Percentiles rank a stretch among this genome's conserved stretches.
These are phyloP conservation scores for Pichia phayaonensis DNA, from an alignment of 805 yeast genomes.

Conservation along the genomic window DNA sequence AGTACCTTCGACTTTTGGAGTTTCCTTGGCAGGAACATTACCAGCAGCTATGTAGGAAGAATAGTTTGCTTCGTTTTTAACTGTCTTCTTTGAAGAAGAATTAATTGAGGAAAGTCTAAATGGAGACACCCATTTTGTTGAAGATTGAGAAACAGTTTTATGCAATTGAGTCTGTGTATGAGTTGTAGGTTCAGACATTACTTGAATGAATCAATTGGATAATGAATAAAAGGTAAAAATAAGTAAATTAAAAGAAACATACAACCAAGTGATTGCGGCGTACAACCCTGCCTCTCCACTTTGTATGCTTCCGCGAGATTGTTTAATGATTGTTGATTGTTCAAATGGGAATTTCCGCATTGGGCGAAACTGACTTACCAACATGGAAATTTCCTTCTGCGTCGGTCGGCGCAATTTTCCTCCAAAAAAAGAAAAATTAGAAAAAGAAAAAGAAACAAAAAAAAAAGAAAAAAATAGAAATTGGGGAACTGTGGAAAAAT, in stretches of 20 bases:
- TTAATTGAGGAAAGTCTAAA: constrained; percentile 15
- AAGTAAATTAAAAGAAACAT: neutral
- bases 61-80: constrained; percentile 7
- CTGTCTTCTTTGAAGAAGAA: neutral
- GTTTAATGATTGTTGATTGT: neutral
- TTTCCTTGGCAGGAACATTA: neutral
- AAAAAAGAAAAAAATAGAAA: too few relatives aligned
- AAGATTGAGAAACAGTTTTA: constrained; percentile 2
- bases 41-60: constrained; percentile 8
- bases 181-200: neutral
- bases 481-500: too few relatives aligned
- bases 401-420: neutral
- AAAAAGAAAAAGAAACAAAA: neutral
- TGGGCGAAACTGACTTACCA: neutral
- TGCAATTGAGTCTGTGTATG: constrained; percentile 4
- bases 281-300: neutral
- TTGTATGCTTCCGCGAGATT: neutral
- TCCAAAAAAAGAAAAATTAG: neutral
- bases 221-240: neutral
- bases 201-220: neutral
- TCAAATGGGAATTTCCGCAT: neutral
- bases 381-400: neutral
- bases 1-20: neutral
- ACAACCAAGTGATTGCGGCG: neutral
- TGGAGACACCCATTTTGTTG: constrained; percentile 23